These are phyloP conservation scores for Aquanectria penicillioides DNA, from an alignment of 2,329 filamentous ascomycete species.

Conservation along the genomic window DNA sequence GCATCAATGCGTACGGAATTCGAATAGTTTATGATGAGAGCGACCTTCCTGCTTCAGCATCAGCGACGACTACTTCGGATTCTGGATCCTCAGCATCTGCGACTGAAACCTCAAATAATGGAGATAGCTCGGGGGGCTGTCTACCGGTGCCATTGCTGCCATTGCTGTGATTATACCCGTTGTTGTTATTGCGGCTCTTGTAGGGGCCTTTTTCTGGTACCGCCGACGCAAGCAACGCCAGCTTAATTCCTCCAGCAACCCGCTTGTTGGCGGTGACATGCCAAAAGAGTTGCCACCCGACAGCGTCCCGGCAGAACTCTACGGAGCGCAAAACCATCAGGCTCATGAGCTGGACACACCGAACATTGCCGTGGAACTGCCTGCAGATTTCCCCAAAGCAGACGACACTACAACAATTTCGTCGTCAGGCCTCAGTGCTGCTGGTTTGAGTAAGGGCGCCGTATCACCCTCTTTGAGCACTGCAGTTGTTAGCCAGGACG, in stretches of 20 bases:
- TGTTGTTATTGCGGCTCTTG: slow-evolving; percentile 37
- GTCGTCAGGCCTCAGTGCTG: slow-evolving; percentile 3
- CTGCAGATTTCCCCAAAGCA: slow-evolving; percentile 9
- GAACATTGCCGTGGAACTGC: slow-evolving; percentile 18
- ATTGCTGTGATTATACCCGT: slow-evolving; percentile 46
- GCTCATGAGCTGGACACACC: slow-evolving; percentile 19
- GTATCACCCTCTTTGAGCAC: neutral
- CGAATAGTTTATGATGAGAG: slow-evolving; percentile 48
- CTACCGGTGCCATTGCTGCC: slow-evolving; percentile 37
- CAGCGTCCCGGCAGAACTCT: slow-evolving; percentile 11
- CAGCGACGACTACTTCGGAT: slow-evolving; percentile 7
- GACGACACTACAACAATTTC: neutral
- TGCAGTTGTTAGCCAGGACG: too few species aligned
- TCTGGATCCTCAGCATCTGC: slow-evolving; percentile 1
- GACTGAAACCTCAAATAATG: neutral
- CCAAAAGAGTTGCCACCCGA: slow-evolving; percentile 21
- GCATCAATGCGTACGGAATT: slow-evolving; percentile 48
- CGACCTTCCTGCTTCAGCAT: slow-evolving; percentile 34
- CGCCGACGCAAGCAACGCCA: slow-evolving; percentile 35
- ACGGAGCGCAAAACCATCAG: slow-evolving; percentile 14
- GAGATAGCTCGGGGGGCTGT: slow-evolving; percentile 23
- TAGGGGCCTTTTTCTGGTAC: slow-evolving; percentile 42
- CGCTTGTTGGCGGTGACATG: neutral
- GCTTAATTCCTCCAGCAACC: neutral
- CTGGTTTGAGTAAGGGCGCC: neutral